Base-by-base conservation (phyloP, 169 alveolate species). In the Babesia caballi region DNA sequence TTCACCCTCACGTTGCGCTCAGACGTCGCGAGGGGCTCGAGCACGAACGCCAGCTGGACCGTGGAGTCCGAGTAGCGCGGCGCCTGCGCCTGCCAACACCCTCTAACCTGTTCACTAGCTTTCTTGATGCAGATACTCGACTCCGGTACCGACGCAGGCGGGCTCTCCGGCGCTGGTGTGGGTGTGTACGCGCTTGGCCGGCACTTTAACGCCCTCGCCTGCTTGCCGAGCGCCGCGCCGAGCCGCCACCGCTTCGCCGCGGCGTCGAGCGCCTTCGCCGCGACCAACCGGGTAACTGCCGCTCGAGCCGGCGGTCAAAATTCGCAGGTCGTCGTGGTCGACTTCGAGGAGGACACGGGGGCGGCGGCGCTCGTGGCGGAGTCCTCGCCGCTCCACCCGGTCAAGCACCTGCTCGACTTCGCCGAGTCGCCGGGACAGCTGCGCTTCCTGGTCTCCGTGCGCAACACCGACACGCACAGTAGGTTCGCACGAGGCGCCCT, bases 21-120 rank as follows among this genome's bases (percentile, higher is more conserved):
- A 73, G 84, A 41, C 9, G 9, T 60, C 23, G 85, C 85, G 3
- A 21, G 70, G 15, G 85, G 85, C 5, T 66, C 85, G 21, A 53
- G 33, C 4, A 76, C 85, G 21, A 76, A 68, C 36, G 78, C 85
- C n/a, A 58, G 69, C 53, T 76, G 85, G 85, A 76, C 54, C 51
- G 41, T 66, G 35, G 66, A 66, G 27, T 63, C 73, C 12, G 53
- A 63, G 49, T 63, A 63, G 35, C 33, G 25, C 33, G n/a, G n/a
- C 4, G 44, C 47, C 33, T 25, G 38, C 52, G 49, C 7, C 28
- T 17, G 32, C 52, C 5, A 17, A 5, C 51, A 60, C 70, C 6
- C 30, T 27, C 28, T 60, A 60, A n/a, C 56, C 41, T 38, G 25
- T 23, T 60, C 57, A 51, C 60, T 51, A 32, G 25, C 17, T 60